Conservation (phyloP, 1,139 yeast species). For the Schizosaccharomyces versatilis region DNA sequence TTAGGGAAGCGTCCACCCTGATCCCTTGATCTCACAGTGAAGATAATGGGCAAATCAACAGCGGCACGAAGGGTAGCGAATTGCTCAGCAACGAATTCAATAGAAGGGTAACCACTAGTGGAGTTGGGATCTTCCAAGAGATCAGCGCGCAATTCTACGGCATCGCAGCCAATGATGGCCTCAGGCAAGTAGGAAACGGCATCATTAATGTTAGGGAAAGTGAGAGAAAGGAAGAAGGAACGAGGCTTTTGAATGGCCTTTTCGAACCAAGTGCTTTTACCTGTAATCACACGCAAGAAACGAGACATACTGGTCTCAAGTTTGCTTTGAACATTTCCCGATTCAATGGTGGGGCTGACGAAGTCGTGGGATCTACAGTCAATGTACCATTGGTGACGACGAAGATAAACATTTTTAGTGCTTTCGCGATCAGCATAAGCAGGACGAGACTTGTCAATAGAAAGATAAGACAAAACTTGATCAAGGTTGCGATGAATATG, state of each 20-base stretch:
- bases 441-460: conserved; percentile 66
- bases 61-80: conserved; percentile 43
- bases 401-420: conserved; percentile 47
- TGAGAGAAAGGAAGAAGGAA: conserved; percentile 54
- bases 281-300: conserved; percentile 43
- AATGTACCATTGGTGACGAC: conserved; percentile 59
- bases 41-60: conserved; percentile 55
- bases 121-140: conserved; percentile 28
- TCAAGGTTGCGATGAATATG: conserved; percentile 78
- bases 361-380: conserved; percentile 62
- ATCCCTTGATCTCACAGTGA: conserved; percentile 50
- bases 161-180: conserved; percentile 46
- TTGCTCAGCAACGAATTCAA: conserved; percentile 46
- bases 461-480: conserved; percentile 53
- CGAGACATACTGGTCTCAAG: neutral
- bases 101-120: conserved; percentile 16
- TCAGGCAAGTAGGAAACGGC: conserved; percentile 27
- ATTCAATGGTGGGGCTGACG: conserved; percentile 27
- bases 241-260: conserved; percentile 28
- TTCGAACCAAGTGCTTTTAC: conserved; percentile 21
- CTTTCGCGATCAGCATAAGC: conserved; percentile 54
- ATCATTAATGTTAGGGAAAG: conserved; percentile 26
- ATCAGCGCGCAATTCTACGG: conserved; percentile 69
- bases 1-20: conserved; percentile 74
- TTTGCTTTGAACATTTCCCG: neutral